These are phyloP conservation scores for Eucalyptus polybractea DNA, from an alignment of 345 rosid species.

Conservation along the genomic window DNA sequence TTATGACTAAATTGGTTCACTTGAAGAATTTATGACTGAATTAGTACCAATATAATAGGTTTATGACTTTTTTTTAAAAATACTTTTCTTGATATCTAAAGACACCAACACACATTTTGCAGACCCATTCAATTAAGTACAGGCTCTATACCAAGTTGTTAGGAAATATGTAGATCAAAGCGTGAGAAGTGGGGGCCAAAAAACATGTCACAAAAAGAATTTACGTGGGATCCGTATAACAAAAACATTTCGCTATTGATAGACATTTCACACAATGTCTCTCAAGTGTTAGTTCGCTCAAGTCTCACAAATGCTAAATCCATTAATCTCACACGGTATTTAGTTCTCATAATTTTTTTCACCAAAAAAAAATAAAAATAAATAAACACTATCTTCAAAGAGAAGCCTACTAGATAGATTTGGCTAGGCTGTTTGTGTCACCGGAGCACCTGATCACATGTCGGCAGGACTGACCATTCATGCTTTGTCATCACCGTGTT, in stretches of 20 bases:
- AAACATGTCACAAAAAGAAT: not conserved
- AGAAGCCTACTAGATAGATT: not conserved
- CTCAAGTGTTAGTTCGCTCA: not conserved
- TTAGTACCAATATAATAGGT: not conserved
- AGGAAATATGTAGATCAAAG: not conserved
- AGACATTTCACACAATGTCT: not conserved
- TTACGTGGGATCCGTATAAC: not conserved
- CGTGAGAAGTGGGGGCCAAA: not conserved
- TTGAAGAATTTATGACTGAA: not conserved
- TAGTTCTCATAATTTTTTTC: not conserved
- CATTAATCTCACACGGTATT: not conserved
- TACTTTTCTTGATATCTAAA: not conserved
- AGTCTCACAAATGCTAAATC: not conserved
- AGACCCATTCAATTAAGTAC: not conserved
- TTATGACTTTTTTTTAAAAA: not conserved
- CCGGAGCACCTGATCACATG: not conserved
- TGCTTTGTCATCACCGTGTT: not conserved
- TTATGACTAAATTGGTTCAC: not conserved
- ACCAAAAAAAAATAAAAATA: not conserved
- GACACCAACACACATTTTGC: not conserved
- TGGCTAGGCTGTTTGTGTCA: not conserved
- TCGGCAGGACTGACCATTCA: not conserved
- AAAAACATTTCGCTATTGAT: not conserved
- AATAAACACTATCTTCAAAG: not conserved
- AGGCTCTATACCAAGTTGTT: not conserved